Conservation (phyloP, 805 yeast species). For the Saturnispora mendoncae region DNA sequence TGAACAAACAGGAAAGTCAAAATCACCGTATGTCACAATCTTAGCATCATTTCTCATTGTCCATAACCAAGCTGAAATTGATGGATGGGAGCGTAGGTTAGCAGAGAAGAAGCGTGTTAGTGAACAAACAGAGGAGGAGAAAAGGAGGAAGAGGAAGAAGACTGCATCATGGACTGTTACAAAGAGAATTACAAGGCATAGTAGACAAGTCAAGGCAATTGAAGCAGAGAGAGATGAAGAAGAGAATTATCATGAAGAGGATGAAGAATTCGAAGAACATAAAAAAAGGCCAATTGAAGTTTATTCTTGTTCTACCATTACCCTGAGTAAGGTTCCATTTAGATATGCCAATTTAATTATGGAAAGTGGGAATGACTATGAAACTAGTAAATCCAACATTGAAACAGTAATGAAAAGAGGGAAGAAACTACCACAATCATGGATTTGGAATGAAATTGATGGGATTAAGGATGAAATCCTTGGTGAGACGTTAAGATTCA, state of each 20-base stretch:
- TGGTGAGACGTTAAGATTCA: constrained; percentile 55
- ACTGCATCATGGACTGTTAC: constrained; percentile 21
- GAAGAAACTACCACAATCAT: constrained; percentile 46
- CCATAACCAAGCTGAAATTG: constrained; percentile 43
- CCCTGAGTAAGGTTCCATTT: constrained; percentile 54
- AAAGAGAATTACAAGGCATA: constrained; percentile 23
- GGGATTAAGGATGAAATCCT: constrained; percentile 59
- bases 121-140: constrained; percentile 22
- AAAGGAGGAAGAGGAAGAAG: constrained; percentile 16
- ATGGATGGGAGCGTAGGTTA: constrained; percentile 33
- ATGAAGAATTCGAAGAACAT: constrained; percentile 24
- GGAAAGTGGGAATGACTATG: constrained; percentile 53
- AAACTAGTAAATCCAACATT: constrained; percentile 56
- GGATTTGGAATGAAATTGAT: constrained; percentile 80
- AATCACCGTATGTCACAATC: constrained; percentile 30
- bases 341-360: constrained; percentile 55
- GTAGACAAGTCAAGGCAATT: constrained; percentile 12
- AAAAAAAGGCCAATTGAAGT: constrained; percentile 38
- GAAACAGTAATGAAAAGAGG: constrained; percentile 50
- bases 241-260: constrained; percentile 17
- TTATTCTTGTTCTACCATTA: constrained; percentile 58
- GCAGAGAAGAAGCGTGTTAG: constrained; percentile 22
- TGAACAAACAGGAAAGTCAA: constrained; percentile 5
- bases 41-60: constrained; percentile 41
- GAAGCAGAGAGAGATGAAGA: constrained; percentile 14